phyloP scores from a whole-genome alignment of 495 filamentous ascomycete genomes.

The Glonium stellatum region DNA sequence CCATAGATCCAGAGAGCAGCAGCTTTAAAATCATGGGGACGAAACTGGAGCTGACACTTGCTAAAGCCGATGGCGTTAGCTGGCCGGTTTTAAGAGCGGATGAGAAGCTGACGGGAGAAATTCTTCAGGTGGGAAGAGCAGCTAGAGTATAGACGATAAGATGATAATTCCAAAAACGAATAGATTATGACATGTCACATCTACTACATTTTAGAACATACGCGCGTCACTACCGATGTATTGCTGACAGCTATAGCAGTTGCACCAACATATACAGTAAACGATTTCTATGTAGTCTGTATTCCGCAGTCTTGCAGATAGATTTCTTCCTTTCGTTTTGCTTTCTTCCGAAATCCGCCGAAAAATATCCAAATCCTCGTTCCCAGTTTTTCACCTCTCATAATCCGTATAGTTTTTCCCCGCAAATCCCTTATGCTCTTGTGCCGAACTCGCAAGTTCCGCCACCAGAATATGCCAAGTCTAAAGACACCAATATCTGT shows the following conservation, averaged over 20 bases:
- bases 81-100: slow-evolving; percentile 89
- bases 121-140: slow-evolving; percentile 75
- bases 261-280: too few relatives aligned
- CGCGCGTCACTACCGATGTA: too few relatives aligned
- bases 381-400: too few relatives aligned
- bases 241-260: too few relatives aligned
- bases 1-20: slow-evolving; percentile 66
- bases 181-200: too few relatives aligned
- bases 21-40: slow-evolving; percentile 86
- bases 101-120: slow-evolving; percentile 68
- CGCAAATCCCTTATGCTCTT: neutral
- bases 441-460: neutral
- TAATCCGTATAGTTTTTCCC: neutral
- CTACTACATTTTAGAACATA: too few relatives aligned
- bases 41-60: slow-evolving; percentile 81
- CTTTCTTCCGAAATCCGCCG: too few relatives aligned
- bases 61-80: slow-evolving; percentile 72
- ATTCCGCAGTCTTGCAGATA: too few relatives aligned
- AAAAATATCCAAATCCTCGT: too few relatives aligned
- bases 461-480: neutral
- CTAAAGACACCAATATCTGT: neutral
- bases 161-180: neutral
- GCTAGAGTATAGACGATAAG: slow-evolving; percentile 34
- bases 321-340: too few relatives aligned
- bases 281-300: too few relatives aligned